Base-by-base conservation (phyloP, 495 filamentous ascomycete species). In the Penicillium soppii region DNA sequence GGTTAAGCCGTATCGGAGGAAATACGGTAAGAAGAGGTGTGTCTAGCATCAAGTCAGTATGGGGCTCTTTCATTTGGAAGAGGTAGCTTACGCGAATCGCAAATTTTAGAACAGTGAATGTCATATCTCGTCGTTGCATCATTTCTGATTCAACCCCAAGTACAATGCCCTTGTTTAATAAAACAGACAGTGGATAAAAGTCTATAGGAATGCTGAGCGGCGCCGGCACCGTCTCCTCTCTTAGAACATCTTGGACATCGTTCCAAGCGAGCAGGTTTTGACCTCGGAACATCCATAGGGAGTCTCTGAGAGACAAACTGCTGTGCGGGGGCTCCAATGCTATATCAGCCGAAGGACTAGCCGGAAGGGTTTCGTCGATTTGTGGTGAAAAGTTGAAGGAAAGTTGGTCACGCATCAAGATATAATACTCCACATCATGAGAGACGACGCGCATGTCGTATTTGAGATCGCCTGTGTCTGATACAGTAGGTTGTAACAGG, bases 361-460 rank as follows among this genome's bases (percentile, higher is more conserved):
- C 62, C 3, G 80, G 79, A 13, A 78, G 51, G 12, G 73, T 72
- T 48, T 77, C 75, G 50, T 73, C 67, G 2, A 66, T 47, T 6
- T 65, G 61, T 6, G 68, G 70, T 1, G 69, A 54, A 42, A 75
- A 74, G 43, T 73, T 72, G 49, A 77, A 72, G 1, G 81, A 80
- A 16, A 82, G 79, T 52, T 92, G 88, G 57, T 99, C 95, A 44
- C 91, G 85, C 85, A 95, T 92, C 58, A 95, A 79, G 39, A 84
- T 81, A 63, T 95, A 97, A 61, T 92, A 97, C 59, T 99, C 95
- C 16, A 97, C 91, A 59, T 92, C 92, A 53, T 95, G 89, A 6
- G 92, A 90, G 59, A 99, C 84, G 26, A 97, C 85, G 10, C 91
- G 87, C 95, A 99, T 97, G 59, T 99, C 94, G 62, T 97, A 99